A percentile compares a stretch with the other conserved stretches of the same genome.
Evolutionary conservation across 2,329 filamentous ascomycete species (phyloP).

Genomic region (Penicillium sp.): DNA sequence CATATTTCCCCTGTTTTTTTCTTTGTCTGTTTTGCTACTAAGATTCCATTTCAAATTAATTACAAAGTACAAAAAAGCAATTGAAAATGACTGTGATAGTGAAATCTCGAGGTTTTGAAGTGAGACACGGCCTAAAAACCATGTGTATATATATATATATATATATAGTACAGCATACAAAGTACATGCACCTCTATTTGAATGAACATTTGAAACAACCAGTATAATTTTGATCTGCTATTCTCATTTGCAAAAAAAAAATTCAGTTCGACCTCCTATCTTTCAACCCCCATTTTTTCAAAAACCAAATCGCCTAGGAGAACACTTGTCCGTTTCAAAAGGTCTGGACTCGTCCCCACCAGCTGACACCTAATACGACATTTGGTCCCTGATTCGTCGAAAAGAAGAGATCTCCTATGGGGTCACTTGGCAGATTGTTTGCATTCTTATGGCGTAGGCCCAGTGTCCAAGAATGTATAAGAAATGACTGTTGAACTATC

Average conservation of each 20-base stretch:
- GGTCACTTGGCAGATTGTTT: neutral
- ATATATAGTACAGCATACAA: neutral
- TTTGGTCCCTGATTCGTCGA: neutral
- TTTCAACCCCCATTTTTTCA: too few relatives aligned
- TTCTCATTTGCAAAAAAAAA: neutral
- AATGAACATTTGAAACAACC: neutral
- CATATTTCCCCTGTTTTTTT: neutral
- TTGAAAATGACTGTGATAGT: neutral
- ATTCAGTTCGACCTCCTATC: neutral
- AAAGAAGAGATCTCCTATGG: neutral
- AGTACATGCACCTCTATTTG: neutral
- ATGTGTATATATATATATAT: neutral
- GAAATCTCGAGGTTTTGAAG: neutral
- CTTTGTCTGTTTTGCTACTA: neutral
- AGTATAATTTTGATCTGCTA: neutral
- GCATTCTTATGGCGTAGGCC: neutral
- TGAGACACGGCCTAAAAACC: neutral
- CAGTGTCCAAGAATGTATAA: neutral
- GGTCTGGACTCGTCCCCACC: neutral
- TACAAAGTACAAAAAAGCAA: neutral
- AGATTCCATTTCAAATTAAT: neutral
- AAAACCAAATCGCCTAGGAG: neutral
- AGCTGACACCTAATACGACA: neutral
- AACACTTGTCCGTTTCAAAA: conserved; percentile 9
- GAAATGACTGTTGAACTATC: neutral